Evolutionary conservation across 352 stramenopile genomes (phyloP), one percentile per base, ranked within the genome.

Genomic region (Saprolegnia diclina): DNA sequence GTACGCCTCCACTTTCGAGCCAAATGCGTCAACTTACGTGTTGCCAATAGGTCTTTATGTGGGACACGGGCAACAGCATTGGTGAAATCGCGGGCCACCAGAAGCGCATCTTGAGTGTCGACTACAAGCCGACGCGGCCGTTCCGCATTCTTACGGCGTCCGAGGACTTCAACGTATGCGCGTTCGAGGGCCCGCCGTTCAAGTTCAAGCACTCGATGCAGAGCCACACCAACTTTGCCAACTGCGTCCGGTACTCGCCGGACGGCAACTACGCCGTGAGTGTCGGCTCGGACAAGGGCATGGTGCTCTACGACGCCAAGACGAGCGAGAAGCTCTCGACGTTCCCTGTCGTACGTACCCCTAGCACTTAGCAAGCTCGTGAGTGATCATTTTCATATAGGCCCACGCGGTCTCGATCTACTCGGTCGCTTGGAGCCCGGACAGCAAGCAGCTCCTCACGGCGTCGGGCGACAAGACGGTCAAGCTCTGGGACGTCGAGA

Each of bases 391-490:
- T n/a, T n/a, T 35, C 9, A 40, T 5, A 29, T 64, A 72, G 4
- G 74, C 82, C 6, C 96, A 98, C 77, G 72, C 82, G 59, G 94
- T 90, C 14, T 98, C 90, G 29, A 98, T 99, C 72, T 99, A 98
- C 79, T 92, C 86, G 24, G 92, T 98, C 55, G 87, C 84, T 18
- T 99, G 92, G 90, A 96, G 84, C 74, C 79, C 85, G 0, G 90
- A 98, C 74, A 87, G 90, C 22, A 90, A 79, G 65, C 83, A 95
- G 72, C 55, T 99, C 24, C 73, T 98, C 6, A 99, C 96, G 1
- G 95, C 92, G 45, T 98, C 90, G 5, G 96, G 95, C 5, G 96
- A 99, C 81, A 98, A 98, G 76, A 98, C 91, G 6, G 92, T 97
- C 46, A 83, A 97, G 59, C 78, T 99, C 40, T 97, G 96, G 81